Conservation (phyloP, 2,329 filamentous ascomycete genomes). For the Pseudogymnoascus sp. region DNA sequence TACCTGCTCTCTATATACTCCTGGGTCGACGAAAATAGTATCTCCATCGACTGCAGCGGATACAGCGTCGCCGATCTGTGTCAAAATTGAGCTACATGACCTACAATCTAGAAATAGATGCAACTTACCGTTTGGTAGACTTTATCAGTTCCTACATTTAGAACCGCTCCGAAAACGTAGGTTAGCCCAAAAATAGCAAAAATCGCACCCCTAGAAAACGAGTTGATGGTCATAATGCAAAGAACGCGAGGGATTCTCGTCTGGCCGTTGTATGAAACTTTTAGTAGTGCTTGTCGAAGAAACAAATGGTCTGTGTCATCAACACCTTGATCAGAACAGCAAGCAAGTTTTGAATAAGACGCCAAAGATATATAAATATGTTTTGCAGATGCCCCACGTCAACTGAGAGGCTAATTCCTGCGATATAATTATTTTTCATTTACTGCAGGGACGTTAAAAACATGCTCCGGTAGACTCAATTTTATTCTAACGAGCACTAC, state of each 20-base stretch:
- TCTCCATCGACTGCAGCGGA: slow-evolving; percentile 10
- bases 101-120: not conserved
- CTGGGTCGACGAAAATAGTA: slow-evolving; percentile 45
- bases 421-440: not conserved
- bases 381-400: not conserved
- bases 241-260: not conserved
- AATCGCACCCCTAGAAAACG: not conserved
- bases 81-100: not conserved
- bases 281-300: not conserved
- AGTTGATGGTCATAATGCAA: not conserved
- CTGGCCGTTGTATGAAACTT: too few species aligned
- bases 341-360: not conserved
- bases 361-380: not conserved
- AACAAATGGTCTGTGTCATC: not conserved
- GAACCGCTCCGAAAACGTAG: slow-evolving; percentile 11
- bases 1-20: slow-evolving; percentile 47
- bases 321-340: not conserved
- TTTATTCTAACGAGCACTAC: not conserved
- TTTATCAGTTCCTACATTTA: slow-evolving; percentile 17
- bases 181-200: not conserved
- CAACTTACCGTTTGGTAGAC: slow-evolving; percentile 15
- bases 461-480: not conserved
- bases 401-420: not conserved
- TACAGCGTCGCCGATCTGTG: slow-evolving; percentile 17
- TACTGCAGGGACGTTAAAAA: not conserved